phyloP scores from a whole-genome alignment of 306 rosid species.

The Quercus engelmannii region DNA sequence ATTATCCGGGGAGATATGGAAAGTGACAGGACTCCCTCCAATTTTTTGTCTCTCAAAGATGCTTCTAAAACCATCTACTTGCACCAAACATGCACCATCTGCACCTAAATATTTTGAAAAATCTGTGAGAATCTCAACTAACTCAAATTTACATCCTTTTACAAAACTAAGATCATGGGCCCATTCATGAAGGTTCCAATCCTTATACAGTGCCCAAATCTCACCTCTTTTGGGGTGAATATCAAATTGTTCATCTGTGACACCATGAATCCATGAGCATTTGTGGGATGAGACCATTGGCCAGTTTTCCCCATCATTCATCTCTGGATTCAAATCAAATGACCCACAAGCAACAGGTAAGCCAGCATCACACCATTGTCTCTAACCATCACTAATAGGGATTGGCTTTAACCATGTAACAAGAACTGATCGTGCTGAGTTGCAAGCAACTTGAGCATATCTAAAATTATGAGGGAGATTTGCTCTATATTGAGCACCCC shows the following conservation, averaged over 20 bases:
- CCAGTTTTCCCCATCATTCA: neutral
- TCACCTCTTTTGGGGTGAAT: constrained; percentile 25
- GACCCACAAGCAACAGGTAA: constrained; percentile 26
- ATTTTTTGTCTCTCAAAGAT: constrained; percentile 12
- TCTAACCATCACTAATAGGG: constrained; percentile 9
- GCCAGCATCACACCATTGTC: constrained; percentile 22
- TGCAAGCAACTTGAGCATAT: constrained; percentile 6
- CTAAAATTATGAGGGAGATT: neutral
- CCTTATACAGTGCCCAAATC: constrained; percentile 22
- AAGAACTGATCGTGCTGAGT: neutral
- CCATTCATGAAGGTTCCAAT: constrained; percentile 19
- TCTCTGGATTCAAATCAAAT: constrained; percentile 1
- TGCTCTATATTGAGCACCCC: constrained; percentile 14
- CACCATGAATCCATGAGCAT: constrained; percentile 11
- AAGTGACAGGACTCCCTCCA: constrained; percentile 2
- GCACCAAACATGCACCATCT: constrained; percentile 3
- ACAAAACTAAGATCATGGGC: neutral
- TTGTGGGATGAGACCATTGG: constrained; percentile 1
- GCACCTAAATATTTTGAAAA: constrained; percentile 19
- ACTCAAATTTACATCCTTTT: neutral
- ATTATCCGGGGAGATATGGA: constrained; percentile 1
- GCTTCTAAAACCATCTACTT: constrained; percentile 13
- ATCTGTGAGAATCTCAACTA: constrained; percentile 17
- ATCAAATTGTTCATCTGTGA: constrained; percentile 15
- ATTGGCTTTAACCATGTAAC: constrained; percentile 21